Base-by-base conservation (phyloP, 768 basidiomycete genomes). In the Tulasnella sp. region DNA sequence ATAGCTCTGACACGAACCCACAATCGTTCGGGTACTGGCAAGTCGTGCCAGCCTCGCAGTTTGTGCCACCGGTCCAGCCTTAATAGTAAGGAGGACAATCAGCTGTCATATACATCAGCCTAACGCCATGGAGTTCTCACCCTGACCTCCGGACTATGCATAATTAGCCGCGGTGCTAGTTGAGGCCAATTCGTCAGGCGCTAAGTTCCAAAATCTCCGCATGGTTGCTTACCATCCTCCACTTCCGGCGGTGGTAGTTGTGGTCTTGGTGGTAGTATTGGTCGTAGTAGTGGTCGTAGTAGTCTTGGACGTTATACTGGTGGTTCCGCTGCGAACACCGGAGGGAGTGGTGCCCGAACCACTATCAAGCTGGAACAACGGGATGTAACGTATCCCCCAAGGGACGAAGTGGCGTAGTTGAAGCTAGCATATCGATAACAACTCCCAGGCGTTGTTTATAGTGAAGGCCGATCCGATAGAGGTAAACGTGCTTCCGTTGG, bases 351-450 rank as follows among this genome's bases (percentile, higher is more conserved):
- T n/a, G n/a, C n/a, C n/a, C n/a, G n/a, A n/a, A n/a, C n/a, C n/a
- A n/a, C n/a, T n/a, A n/a, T n/a, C n/a, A n/a, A n/a, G n/a, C n/a
- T n/a, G 49, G 15, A 72, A 76, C 29, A 22, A 76, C n/a, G 73
- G 38, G 22, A 76, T 69, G 15, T 75, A 19, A 76, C 75, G 22
- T 34, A 37, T 9, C 75, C 75, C n/a, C 76, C 76, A 6, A 73
- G 40, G 38, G 76, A 37, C 38, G 38, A 37, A 22, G 76, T 76
- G 9, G 76, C 76, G 40, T 75, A 76, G 42, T 1, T 76, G 76
- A 76, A 76, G 29, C 74, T 76, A 39, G 73, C 76, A 34, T 74
- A 76, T 14, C 76, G 76, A 49, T 76, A 76, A 76, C 38, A 72
- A 76, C 45, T 76, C 37, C 74, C 76, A 76, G 11, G 68, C 38